A percentile compares a stretch with the other conserved stretches of the same genome.
Evolutionary conservation across 768 basidiomycete genomes (phyloP).

Genomic region (Termitomyces sp.): DNA sequence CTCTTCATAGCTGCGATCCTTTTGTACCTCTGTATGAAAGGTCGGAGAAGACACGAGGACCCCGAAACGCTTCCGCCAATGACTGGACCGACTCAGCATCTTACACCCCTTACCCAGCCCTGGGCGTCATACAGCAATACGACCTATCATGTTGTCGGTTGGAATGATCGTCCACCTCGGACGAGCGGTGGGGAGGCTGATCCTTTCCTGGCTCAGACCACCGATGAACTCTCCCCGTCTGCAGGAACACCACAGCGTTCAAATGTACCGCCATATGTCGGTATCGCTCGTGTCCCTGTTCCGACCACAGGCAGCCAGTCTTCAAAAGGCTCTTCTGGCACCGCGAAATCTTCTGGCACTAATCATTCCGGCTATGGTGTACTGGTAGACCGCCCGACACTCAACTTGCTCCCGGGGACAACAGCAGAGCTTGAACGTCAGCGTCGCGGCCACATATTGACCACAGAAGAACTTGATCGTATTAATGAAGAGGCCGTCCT

Average conservation of each 20-base stretch:
- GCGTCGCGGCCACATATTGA: constrained; percentile 25
- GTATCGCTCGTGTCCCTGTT: constrained; percentile 33
- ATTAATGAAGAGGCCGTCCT: constrained; percentile 30
- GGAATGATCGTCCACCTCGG: constrained; percentile 59
- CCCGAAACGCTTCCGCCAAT: constrained; percentile 9
- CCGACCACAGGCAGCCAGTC: constrained; percentile 30
- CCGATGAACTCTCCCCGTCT: constrained; percentile 10
- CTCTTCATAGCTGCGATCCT: constrained; percentile 47
- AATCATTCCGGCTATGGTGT: constrained; percentile 40
- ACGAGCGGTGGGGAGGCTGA: constrained; percentile 67
- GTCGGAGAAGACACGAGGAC: constrained; percentile 33
- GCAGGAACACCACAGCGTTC: constrained; percentile 15
- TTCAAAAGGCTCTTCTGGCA: constrained; percentile 34
- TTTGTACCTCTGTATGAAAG: constrained; percentile 40
- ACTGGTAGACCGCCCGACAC: constrained; percentile 35
- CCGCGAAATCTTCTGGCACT: constrained; percentile 29
- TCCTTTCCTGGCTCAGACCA: constrained; percentile 47
- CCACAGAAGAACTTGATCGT: constrained; percentile 30
- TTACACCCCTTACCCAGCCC: background rate
- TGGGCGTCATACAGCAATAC: constrained; percentile 12
- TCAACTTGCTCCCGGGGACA: constrained; percentile 27
- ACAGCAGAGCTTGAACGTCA: constrained; percentile 27
- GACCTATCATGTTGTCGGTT: constrained; percentile 28
- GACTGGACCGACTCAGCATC: background rate
- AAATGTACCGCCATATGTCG: constrained; percentile 18